Evolutionary conservation across 2,329 filamentous ascomycete species (phyloP), one percentile per base, ranked within the genome.

Genomic region (Xylaria sp.): DNA sequence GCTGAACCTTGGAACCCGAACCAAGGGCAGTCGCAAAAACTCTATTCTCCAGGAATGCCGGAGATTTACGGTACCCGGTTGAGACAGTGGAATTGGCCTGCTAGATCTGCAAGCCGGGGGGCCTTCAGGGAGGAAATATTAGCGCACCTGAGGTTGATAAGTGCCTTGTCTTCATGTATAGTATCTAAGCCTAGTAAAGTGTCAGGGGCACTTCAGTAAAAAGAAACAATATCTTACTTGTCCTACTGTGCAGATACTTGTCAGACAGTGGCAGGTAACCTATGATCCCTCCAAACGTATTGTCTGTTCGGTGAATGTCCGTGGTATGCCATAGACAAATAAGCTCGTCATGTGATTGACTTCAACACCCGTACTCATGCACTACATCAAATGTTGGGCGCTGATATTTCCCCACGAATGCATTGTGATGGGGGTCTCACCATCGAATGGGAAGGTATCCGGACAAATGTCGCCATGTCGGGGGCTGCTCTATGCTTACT

Each of bases 371-470:
- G 26, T 51, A 40, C 23, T 26, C 31, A 54, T 61, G 59, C 60
- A 64, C 51, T 65, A 54, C 28, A 62, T 42, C 15, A 59, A 59
- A 44, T 63, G 58, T 70, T 68, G 59, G 62, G 59, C 59, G 49
- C 44, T 65, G 65, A 53, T 58, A 15, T 59, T 59, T 59, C 48
- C 56, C 60, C 61, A 59, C 49, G 59, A 33, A 61, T 59, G 66
- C 63, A 63, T 57, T 59, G 44, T 60, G 59, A 70, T 65, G 66
- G 54, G 57, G 61, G 48, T 15, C 33, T 44, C 49, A 42, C 48
- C 42, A 59, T 66, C 68, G 66, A 70, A 70, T 70, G 68, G 68
- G 68, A 70, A 68, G 28, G 59, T 51, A 66, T 56, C 66, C 68
- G 59, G 61, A 17, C 59, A 28, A 63, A 54, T 63, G 59, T 66